Conservation (phyloP, 768 basidiomycete species). For the Lactifluus subvellereus region DNA sequence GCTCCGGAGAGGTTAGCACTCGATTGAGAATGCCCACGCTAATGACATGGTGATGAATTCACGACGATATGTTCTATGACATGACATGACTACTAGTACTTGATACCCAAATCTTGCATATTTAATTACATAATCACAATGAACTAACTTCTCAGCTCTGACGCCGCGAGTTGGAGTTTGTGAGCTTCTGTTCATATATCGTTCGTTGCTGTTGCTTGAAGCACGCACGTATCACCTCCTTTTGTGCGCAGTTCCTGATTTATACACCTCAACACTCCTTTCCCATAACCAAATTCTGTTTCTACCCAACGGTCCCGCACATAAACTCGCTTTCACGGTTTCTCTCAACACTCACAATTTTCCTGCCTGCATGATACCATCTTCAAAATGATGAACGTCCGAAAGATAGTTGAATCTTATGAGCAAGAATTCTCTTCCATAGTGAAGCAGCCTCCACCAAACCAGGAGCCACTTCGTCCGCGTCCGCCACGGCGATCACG, state of each 20-base stretch:
- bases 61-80: background rate
- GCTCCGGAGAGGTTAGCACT: constrained; percentile 3
- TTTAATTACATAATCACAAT: constrained; percentile 2
- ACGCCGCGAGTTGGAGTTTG: no score
- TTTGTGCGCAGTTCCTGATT: no score
- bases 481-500: background rate
- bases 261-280: no score
- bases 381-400: constrained; percentile 11
- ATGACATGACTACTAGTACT: background rate
- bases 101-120: background rate
- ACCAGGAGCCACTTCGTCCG: background rate
- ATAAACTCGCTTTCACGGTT: background rate
- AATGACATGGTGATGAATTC: background rate
- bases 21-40: no score
- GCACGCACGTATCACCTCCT: no score
- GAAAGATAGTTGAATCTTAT: constrained; percentile 15
- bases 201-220: no score
- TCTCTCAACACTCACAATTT: background rate
- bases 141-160: no score
- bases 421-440: constrained; percentile 3
- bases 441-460: background rate
- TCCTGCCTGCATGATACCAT: constrained; percentile 7
- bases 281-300: background rate
- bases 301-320: background rate
- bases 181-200: no score